Percentiles rank a stretch among this genome's conserved stretches.
Conservation (phyloP, 768 basidiomycete genomes). For the Pluteus cervinus region DNA sequence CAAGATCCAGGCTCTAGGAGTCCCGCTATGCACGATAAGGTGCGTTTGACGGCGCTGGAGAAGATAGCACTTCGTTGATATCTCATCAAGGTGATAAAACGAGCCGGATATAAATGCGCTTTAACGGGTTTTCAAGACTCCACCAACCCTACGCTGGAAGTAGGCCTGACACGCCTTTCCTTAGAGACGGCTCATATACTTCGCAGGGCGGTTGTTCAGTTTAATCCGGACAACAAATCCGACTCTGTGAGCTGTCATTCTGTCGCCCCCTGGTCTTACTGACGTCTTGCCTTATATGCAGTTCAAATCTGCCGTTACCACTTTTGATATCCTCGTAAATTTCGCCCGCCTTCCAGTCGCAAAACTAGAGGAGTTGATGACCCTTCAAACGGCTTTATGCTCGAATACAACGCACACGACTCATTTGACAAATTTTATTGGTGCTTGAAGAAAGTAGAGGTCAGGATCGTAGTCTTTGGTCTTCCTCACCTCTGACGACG, state of each 20-base stretch:
- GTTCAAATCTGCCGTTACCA: conserved; percentile 8
- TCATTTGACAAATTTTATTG: conserved; percentile 9
- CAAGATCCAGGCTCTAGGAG: too few species aligned
- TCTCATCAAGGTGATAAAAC: conserved; percentile 9
- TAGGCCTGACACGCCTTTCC: neutral
- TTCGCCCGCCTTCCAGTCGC: conserved; percentile 5
- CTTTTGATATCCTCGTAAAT: conserved; percentile 9
- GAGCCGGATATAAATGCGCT: conserved; percentile 10
- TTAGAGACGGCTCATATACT: conserved; percentile 8
- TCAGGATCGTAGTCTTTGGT: too few species aligned
- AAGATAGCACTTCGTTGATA: too few species aligned
- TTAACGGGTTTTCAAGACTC: conserved; percentile 7
- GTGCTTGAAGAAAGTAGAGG: too few species aligned
- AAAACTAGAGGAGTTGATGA: conserved; percentile 7
- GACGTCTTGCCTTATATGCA: conserved; percentile 2
- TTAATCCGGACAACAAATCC: conserved; percentile 6
- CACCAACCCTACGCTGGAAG: conserved; percentile 5
- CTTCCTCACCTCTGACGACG: too few species aligned
- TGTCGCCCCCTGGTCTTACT: conserved; percentile 2
- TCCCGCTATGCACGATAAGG: too few species aligned
- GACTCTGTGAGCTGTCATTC: conserved; percentile 8
- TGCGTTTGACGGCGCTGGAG: too few species aligned
- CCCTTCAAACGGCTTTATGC: conserved; percentile 8
- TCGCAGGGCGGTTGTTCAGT: conserved; percentile 4
- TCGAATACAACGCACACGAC: conserved; percentile 1